Base-by-base conservation (phyloP, 2,329 filamentous ascomycete species). In the Fusarium brevicatenulatum region DNA sequence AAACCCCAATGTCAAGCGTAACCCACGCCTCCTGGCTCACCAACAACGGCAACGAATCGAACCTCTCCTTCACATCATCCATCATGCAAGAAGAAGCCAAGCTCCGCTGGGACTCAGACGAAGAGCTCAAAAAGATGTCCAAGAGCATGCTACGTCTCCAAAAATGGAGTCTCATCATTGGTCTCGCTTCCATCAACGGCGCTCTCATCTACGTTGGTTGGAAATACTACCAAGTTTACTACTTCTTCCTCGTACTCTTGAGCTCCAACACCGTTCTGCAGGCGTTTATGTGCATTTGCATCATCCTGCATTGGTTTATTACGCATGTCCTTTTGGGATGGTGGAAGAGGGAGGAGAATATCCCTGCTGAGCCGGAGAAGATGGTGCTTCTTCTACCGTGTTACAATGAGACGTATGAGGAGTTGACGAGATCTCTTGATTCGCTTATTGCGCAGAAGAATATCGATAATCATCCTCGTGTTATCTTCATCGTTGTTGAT, bases 401-500 rank as follows among this genome's bases (percentile, higher is more conserved):
- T 76, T 87, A 87, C 76, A 87, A 86, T 70, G 85, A 87, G 71
- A 85, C 83, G 0, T 74, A 78, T 11, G 79, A 85, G 9, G 85
- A 87, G 67, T 76, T 85, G 30, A 81, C 77, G 7, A 79, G 81
- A 5, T 86, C 85, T 0, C 80, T 87, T 1, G 83, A 86, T 63
- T 87, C 85, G 6, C 76, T 87, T 8, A 80, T 86, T 9, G 78
- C 80, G 0, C 85, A 87, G 69, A 81, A 82, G 64, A 79, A 82
- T 7, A 83, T 87, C 25, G 80, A 81, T 1, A 67, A 80, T 6
- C 83, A 87, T 57, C 81, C 82, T 16, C 78, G 82, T 15, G 78
- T 82, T 34, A 85, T 87, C 42, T 82, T 87, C 68, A 84, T 87
- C 58, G 80, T 87, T 7, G 85, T 86, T 25, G 85, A 87, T 46